Conservation (phyloP, 2,329 filamentous ascomycete genomes). For the Lomentospora prolificans region DNA sequence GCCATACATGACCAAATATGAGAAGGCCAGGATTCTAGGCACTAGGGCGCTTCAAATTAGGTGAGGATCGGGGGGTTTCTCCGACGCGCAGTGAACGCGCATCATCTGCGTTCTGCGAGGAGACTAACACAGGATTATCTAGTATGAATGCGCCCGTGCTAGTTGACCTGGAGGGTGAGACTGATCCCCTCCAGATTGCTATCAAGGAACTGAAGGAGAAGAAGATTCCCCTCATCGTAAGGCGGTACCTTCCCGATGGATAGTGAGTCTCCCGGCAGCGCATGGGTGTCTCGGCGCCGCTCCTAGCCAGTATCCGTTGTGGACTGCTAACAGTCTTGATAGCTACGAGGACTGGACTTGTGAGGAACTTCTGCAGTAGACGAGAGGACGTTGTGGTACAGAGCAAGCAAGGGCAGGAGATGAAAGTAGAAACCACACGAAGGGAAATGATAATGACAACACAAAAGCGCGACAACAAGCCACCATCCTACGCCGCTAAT, state of each 20-base stretch:
- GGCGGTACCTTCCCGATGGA: conserved; percentile 92
- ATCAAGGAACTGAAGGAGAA: conserved; percentile 97
- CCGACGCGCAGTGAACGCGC: not conserved
- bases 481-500: not conserved
- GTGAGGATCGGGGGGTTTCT: conserved; percentile 36
- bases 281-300: too few relatives aligned
- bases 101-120: not conserved
- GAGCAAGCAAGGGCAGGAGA: not conserved
- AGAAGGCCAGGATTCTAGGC: conserved; percentile 84
- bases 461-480: too few relatives aligned
- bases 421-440: not conserved
- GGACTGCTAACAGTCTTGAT: conserved; percentile 15
- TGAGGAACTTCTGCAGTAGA: conserved; percentile 71
- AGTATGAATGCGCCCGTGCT: conserved; percentile 97
- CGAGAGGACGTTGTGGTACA: not conserved
- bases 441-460: not conserved
- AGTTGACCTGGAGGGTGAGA: conserved; percentile 94
- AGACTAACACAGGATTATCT: conserved; percentile 12
- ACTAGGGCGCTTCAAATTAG: conserved; percentile 93
- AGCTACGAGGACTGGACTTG: conserved; percentile 99
- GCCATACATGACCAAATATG: conserved; percentile 99
- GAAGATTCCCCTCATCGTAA: conserved; percentile 93
- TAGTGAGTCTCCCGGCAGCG: conserved; percentile 51
- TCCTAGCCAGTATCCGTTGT: too few relatives aligned
- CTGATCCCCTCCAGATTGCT: conserved; percentile 92